Base-by-base conservation (phyloP, 345 rosid species). In the Clarkia xantiana region DNA sequence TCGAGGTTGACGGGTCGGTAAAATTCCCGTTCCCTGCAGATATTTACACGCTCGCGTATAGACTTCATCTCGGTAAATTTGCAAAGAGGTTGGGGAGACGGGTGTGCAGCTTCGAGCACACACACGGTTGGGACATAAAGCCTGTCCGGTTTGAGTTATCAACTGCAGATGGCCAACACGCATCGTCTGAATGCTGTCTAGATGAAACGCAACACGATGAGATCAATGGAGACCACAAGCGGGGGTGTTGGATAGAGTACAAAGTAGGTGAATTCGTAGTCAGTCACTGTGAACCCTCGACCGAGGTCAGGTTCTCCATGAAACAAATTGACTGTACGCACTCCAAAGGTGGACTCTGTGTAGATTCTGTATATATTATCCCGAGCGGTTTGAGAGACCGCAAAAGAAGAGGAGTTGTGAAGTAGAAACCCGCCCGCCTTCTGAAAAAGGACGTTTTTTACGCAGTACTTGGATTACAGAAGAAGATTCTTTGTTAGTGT, bases 281-380 rank as follows among this genome's bases (percentile, higher is more conserved):
- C 13, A 68, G 40, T 2, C 66, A 73, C 52, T 60, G 88, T 9
- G 81, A 81, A 50, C 75, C 88, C 9, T 49, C 69, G 10, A 75
- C 81, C 0, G 94, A 82, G 57, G 80, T 90, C 53, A 69, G 70
- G 23, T 90, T 83, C 71, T 85, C 94, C 14, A 74, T 90, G 91
- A 90, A 81, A 67, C 97, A 86, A 80, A 86, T 86, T 25, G 97
- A 82, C 49, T 90, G 97, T 68, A 90, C 95, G 0, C 97, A 86
- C 52, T 90, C 95, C 1, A 86, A 86, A 71, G 95, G 94, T 2
- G 95, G 97, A 53, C 65, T 90, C 52, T 90, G 95, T 61, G 90
- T 90, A 54, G 95, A 82, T 77, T 69, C 94, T 42, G 97, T 90
- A 58, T 85, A 64, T 63, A 79, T 90, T 17, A 71, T 75, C 62